These are phyloP conservation scores for Nannochloris sp. DNA, from an alignment of 139 green algal species.

Conservation along the genomic window DNA sequence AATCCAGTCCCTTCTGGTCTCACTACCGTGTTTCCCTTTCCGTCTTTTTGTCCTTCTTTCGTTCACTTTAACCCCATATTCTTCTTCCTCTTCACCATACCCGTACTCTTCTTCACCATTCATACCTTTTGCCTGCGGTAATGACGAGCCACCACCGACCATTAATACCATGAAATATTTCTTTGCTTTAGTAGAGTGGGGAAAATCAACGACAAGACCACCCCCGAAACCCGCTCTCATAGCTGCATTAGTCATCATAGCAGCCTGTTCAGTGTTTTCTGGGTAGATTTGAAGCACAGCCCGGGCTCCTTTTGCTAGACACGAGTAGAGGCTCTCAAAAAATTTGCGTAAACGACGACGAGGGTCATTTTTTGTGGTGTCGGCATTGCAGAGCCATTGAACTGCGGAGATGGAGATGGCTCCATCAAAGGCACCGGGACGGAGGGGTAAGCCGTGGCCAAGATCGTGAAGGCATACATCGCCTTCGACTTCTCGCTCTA, in stretches of 20 bases:
- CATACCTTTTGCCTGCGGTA: conserved; percentile 45
- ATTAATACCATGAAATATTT: conserved; percentile 98
- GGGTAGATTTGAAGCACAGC: conserved; percentile 90
- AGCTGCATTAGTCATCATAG: conserved; percentile 87
- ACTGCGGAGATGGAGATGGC: conserved; percentile 60
- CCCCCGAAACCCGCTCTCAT: conserved; percentile 91
- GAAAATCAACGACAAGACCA: conserved; percentile 95
- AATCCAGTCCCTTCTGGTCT: conserved; percentile 68
- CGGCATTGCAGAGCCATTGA: conserved; percentile 52
- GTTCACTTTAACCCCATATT: conserved; percentile 22
- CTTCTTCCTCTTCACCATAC: conserved; percentile 6
- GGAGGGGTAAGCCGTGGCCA: conserved; percentile 80
- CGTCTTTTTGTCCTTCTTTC: conserved; percentile 22
- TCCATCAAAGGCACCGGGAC: conserved; percentile 73
- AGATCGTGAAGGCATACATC: conserved; percentile 68
- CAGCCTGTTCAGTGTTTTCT: conserved; percentile 66
- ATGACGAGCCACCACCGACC: conserved; percentile 44
- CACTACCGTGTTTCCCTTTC: conserved; percentile 15
- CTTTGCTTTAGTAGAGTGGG: conserved; percentile 87
- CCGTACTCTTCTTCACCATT: conserved; percentile 19
- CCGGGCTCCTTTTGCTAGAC: conserved; percentile 63
- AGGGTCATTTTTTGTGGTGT: conserved; percentile 70
- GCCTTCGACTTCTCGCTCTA: conserved; percentile 25
- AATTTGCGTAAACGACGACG: conserved; percentile 72
- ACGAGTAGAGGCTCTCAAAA: conserved; percentile 84